Conservation (phyloP, 2,329 filamentous ascomycete species). For the Epicoccum sorghinum region DNA sequence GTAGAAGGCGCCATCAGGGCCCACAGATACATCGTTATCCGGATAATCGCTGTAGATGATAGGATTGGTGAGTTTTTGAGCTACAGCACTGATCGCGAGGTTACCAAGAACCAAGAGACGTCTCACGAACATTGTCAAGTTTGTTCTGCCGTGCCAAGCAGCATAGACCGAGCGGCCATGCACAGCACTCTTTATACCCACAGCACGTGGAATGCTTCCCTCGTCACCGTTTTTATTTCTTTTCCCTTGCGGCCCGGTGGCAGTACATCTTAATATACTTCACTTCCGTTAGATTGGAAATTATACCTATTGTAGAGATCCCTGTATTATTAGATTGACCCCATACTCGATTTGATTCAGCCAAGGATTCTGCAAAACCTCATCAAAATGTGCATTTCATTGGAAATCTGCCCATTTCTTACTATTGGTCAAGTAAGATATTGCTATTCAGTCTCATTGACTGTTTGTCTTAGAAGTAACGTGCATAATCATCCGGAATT, state of each 20-base stretch:
- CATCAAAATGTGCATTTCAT: no score
- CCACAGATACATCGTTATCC: conserved; percentile 57
- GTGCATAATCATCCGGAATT: no score
- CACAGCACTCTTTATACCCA: background rate
- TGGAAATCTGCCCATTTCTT: no score
- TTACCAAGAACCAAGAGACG: background rate
- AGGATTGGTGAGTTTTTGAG: conserved; percentile 46
- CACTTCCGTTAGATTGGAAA: background rate
- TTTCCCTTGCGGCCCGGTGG: conserved; percentile 1
- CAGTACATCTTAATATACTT: background rate
- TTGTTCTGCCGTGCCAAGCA: background rate
- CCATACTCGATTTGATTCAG: no score
- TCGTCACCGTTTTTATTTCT: background rate
- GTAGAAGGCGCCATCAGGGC: conserved; percentile 49
- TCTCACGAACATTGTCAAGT: background rate
- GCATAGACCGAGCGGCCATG: background rate
- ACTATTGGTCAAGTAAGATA: no score
- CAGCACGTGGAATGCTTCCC: background rate
- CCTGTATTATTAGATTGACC: background rate
- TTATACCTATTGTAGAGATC: background rate
- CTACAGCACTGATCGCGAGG: background rate
- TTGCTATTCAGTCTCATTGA: no score
- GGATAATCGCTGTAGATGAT: conserved; percentile 59
- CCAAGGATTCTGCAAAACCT: no score
- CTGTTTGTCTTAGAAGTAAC: no score